These are phyloP conservation scores for Rubia peregrina DNA, from an alignment of 305 asterid genomes.

Conservation along the genomic window DNA sequence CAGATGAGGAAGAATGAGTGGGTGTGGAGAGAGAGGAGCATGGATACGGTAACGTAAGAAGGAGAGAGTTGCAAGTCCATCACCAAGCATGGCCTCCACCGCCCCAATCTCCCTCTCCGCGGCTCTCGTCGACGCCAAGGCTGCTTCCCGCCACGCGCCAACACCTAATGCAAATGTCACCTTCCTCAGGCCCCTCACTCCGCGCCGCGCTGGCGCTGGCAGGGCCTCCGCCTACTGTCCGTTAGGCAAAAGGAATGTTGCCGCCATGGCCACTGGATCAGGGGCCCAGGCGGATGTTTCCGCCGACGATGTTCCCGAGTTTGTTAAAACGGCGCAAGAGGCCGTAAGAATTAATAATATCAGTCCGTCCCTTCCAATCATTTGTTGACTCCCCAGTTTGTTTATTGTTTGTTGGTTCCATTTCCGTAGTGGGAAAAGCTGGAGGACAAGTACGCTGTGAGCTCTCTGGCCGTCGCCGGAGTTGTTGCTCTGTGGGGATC, in stretches of 20 bases:
- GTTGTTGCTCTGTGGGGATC: conserved; percentile 50
- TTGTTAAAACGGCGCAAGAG: conserved; percentile 46
- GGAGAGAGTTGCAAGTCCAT: neutral
- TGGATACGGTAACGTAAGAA: neutral
- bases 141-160: conserved; percentile 34
- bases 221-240: conserved; percentile 32
- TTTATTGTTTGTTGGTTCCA: neutral
- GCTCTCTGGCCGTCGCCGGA: conserved; percentile 66
- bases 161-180: conserved; percentile 29
- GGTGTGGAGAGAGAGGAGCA: conserved; percentile 9
- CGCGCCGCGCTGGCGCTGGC: conserved; percentile 24
- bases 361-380: neutral
- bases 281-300: conserved; percentile 50
- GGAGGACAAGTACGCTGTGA: conserved; percentile 83
- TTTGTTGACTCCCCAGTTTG: too few relatives aligned
- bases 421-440: conserved; percentile 70
- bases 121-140: conserved; percentile 35
- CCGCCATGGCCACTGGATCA: conserved; percentile 53
- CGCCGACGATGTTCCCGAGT: conserved; percentile 45
- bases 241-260: conserved; percentile 54
- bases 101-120: conserved; percentile 52
- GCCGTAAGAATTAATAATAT: conserved; percentile 29
- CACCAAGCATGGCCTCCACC: neutral
- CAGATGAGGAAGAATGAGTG: conserved; percentile 30
- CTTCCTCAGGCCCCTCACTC: conserved; percentile 17